phyloP scores from a whole-genome alignment of 2,329 filamentous ascomycete genomes.

The Rutstroemia sp. region DNA sequence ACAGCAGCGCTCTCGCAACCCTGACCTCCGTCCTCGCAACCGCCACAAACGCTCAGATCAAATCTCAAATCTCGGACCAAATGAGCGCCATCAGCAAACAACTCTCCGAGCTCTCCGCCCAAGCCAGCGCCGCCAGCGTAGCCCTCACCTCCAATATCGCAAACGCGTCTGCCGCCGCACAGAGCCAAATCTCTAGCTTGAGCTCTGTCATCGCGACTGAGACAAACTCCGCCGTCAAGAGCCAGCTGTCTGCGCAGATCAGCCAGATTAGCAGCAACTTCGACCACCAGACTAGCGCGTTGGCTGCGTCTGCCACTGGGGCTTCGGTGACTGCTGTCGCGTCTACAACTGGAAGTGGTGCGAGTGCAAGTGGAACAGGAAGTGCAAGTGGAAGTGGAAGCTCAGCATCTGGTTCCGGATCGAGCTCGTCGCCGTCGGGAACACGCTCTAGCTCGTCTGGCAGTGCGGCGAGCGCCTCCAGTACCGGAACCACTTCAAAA shows the following conservation, averaged over 20 bases:
- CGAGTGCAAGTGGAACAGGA: too few species aligned
- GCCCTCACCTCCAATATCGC: background rate
- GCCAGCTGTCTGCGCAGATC: constrained; percentile 7
- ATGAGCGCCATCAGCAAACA: background rate
- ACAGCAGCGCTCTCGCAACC: background rate
- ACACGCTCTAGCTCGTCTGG: too few species aligned
- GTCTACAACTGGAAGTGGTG: background rate
- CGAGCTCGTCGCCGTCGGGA: too few species aligned
- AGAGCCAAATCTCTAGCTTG: background rate
- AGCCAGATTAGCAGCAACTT: constrained; percentile 1
- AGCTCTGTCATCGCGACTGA: background rate
- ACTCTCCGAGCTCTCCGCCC: background rate
- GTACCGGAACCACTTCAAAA: background rate
- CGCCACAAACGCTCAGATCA: background rate
- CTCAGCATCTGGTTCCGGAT: too few species aligned
- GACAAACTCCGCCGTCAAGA: background rate
- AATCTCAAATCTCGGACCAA: constrained; percentile 1
- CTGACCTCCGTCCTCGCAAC: background rate
- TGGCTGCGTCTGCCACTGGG: background rate
- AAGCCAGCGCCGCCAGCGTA: background rate
- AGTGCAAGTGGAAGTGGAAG: too few species aligned
- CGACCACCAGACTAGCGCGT: constrained; percentile 15
- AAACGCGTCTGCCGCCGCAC: background rate
- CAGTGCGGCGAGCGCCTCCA: too few species aligned
- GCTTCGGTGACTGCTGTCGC: background rate